A percentile compares a stretch with the other conserved stretches of the same genome.
Evolutionary conservation across 2,329 filamentous ascomycete species (phyloP).

Genomic region (Cytospora mali): DNA sequence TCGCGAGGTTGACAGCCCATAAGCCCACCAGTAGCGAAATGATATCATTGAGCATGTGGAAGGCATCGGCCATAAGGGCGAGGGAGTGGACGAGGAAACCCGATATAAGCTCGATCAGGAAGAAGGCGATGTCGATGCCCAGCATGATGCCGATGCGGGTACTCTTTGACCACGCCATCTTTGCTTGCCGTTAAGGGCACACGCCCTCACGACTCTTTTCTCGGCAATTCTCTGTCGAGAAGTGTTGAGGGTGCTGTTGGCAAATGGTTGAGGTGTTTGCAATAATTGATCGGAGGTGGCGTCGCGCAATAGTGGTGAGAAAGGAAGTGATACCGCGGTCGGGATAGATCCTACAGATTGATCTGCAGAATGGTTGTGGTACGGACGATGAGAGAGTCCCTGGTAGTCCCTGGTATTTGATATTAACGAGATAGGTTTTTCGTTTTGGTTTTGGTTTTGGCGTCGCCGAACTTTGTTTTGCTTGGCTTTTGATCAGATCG

Average conservation of each 20-base stretch:
- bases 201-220: constrained; percentile 15
- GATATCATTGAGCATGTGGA: constrained; percentile 99
- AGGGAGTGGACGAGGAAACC: constrained; percentile 89
- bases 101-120: constrained; percentile 82
- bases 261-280: neutral
- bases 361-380: neutral
- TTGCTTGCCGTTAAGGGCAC: constrained; percentile 31
- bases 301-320: neutral
- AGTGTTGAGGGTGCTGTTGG: neutral
- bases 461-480: neutral
- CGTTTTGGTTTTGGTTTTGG: no score
- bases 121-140: constrained; percentile 85
- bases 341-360: neutral
- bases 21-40: constrained; percentile 89
- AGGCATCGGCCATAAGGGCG: constrained; percentile 92
- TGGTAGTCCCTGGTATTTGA: no score
- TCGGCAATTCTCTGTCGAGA: neutral
- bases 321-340: neutral
- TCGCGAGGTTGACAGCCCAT: constrained; percentile 91
- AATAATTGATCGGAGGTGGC: neutral
- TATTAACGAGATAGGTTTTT: neutral
- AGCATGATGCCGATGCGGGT: constrained; percentile 92
- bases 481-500: neutral
- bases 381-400: neutral
- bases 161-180: constrained; percentile 88